phyloP scores from a whole-genome alignment of 2,329 filamentous ascomycete species.

The Colletotrichum lupini region DNA sequence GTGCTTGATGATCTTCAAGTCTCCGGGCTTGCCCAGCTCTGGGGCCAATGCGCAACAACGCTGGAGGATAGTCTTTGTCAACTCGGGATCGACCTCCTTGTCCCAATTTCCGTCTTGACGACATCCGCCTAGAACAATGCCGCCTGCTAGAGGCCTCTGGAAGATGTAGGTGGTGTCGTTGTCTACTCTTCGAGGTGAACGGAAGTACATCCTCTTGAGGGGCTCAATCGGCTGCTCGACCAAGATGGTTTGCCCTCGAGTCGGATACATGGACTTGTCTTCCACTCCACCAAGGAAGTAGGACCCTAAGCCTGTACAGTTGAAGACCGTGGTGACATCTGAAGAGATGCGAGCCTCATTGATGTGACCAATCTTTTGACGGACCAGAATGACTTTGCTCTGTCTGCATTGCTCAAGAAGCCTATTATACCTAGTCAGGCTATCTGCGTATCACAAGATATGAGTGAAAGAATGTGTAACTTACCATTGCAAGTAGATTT shows the following conservation, averaged over 20 bases:
- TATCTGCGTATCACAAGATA: background rate
- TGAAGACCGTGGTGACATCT: constrained; percentile 73
- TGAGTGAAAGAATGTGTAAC: background rate
- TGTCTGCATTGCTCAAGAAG: constrained; percentile 83
- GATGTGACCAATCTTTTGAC: constrained; percentile 76
- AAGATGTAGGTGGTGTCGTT: constrained; percentile 56
- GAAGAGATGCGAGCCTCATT: constrained; percentile 70
- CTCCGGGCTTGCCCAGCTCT: constrained; percentile 46
- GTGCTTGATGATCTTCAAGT: constrained; percentile 46
- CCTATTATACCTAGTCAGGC: background rate
- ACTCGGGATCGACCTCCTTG: constrained; percentile 41
- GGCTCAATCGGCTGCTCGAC: constrained; percentile 51
- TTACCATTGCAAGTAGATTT: constrained; percentile 83
- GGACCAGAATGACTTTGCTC: constrained; percentile 75
- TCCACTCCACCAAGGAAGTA: constrained; percentile 82
- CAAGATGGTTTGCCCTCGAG: constrained; percentile 73
- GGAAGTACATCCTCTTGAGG: constrained; percentile 51
- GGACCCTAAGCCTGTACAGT: constrained; percentile 85
- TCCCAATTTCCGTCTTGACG: constrained; percentile 47
- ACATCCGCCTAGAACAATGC: constrained; percentile 48
- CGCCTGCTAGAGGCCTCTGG: constrained; percentile 49
- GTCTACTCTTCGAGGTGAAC: constrained; percentile 52
- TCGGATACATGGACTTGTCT: constrained; percentile 79
- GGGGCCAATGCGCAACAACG: constrained; percentile 47
- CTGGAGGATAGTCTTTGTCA: constrained; percentile 46